Evolutionary conservation across 202 grass and related monocot genomes (phyloP), one percentile per base, ranked within the genome.

Genomic region (Eragrostis tef): DNA sequence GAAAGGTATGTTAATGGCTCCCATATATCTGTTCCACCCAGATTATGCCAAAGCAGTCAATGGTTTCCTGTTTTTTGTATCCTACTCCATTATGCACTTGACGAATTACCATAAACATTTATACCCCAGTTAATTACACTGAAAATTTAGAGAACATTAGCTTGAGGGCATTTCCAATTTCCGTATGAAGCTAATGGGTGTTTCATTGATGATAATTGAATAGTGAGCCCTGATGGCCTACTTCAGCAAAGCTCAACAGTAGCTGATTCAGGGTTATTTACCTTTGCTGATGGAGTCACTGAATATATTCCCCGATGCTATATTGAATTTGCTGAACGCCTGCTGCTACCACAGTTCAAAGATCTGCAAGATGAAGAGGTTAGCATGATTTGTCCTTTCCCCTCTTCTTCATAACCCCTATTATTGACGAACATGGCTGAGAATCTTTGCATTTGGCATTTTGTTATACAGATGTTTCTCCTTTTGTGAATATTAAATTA

Each of bases 181-280:
- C 43, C 0, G 39, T 47, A 20, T 72, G 24, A 78, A 67, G 42
- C 42, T 87, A 67, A 66, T 67, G 41, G 67, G 59, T 75, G 5
- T 70, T 56, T 50, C 52, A 60, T 77, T 36, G 14, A 45, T 12
- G 14, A 70, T 50, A 53, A 4, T 85, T 85, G 48, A 86, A 86
- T 81, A 98, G 95, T 98, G 58, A 98, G 96, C 64, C 96, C 96
- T 31, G 92, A 98, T 78, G 92, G 92, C 39, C 92, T 98, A 47
- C 92, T 98, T 62, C 90, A 93, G 74, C 96, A 98, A 93, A 98
- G 96, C 69, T 98, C 96, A 12, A 98, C 92, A 72, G 89, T 98
- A 68, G 96, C 92, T 73, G 92, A 98, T 90, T 93, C 92, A 31
- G 77, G 66, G 9, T 77, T 85, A 14, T 95, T 95, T 78, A 88